These are phyloP conservation scores for Rhynchospora pubera DNA, from an alignment of 176 grass and related monocot genomes.

Conservation along the genomic window DNA sequence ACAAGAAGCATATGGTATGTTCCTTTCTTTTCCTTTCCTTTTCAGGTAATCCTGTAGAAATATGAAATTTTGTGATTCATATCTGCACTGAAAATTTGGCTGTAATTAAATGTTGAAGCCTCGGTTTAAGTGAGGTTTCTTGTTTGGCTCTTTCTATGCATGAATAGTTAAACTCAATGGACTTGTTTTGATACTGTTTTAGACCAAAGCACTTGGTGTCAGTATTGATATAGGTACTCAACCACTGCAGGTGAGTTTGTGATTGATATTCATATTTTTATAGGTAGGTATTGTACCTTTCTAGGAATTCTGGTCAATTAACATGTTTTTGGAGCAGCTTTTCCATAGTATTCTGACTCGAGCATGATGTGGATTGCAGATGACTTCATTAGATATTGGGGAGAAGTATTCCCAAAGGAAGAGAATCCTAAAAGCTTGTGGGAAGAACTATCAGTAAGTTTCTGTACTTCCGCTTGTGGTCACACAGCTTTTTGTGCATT, in stretches of 20 bases:
- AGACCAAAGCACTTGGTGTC: not conserved
- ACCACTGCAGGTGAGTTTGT: not conserved
- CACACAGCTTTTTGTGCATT: not conserved
- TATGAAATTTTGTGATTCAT: too few relatives aligned
- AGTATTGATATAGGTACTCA: not conserved
- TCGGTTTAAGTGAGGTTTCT: too few relatives aligned
- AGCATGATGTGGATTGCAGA: constrained; percentile 25
- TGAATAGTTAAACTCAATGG: not conserved
- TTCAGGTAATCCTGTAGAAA: not conserved
- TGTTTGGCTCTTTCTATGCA: too few relatives aligned
- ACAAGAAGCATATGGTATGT: constrained; percentile 64
- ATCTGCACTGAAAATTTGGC: too few relatives aligned
- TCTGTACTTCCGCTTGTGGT: not conserved
- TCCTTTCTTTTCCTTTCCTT: constrained; percentile 4
- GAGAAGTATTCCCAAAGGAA: constrained; percentile 71
- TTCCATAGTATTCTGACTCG: not conserved
- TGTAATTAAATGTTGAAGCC: too few relatives aligned
- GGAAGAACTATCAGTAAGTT: constrained; percentile 81
- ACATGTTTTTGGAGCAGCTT: not conserved
- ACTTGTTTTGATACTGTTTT: not conserved
- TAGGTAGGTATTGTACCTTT: not conserved
- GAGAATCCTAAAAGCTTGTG: constrained; percentile 76
- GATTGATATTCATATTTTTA: not conserved
- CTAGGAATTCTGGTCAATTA: not conserved
- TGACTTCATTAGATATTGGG: constrained; percentile 72